phyloP scores from a whole-genome alignment of 169 alveolate species.

The Babesia sp. region DNA sequence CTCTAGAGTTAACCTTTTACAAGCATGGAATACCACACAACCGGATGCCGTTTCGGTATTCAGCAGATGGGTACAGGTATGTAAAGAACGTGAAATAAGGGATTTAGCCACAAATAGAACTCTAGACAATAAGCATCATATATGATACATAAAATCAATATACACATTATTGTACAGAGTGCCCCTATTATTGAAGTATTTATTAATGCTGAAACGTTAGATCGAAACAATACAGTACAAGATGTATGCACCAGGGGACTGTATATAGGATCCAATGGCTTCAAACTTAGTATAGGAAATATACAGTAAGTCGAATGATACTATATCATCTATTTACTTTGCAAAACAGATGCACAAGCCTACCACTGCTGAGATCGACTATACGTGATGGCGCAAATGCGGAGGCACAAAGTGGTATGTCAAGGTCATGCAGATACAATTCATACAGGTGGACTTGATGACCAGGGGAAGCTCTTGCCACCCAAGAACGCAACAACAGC shows the following conservation, averaged over 20 bases:
- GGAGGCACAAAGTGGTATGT: slow-evolving; percentile 26
- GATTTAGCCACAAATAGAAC: no score
- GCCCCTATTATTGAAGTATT: slow-evolving; percentile 79
- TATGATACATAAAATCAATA: no score
- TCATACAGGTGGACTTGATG: slow-evolving; percentile 32
- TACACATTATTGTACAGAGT: slow-evolving; percentile 67
- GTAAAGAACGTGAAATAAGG: no score
- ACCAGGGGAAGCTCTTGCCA: slow-evolving; percentile 39
- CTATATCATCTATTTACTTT: not conserved
- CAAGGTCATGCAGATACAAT: not conserved
- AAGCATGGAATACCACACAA: slow-evolving; percentile 76
- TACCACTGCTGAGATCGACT: slow-evolving; percentile 39
- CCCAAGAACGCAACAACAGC: slow-evolving; percentile 43
- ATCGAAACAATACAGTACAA: slow-evolving; percentile 83
- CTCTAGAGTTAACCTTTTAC: slow-evolving; percentile 76
- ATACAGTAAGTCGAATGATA: slow-evolving; percentile 72
- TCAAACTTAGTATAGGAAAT: slow-evolving; percentile 85
- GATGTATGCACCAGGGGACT: slow-evolving; percentile 86
- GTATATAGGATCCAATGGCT: slow-evolving; percentile 79
- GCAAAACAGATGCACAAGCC: slow-evolving; percentile 29
- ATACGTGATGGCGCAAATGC: slow-evolving; percentile 6
- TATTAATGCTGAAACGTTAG: slow-evolving; percentile 82
- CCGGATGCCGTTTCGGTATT: slow-evolving; percentile 64
- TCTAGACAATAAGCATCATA: no score
- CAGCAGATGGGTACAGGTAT: slow-evolving; percentile 56